A percentile compares a stretch with the other conserved stretches of the same genome.
phyloP scores from a whole-genome alignment of 2,329 filamentous ascomycete genomes.

The Alternaria sp. region DNA sequence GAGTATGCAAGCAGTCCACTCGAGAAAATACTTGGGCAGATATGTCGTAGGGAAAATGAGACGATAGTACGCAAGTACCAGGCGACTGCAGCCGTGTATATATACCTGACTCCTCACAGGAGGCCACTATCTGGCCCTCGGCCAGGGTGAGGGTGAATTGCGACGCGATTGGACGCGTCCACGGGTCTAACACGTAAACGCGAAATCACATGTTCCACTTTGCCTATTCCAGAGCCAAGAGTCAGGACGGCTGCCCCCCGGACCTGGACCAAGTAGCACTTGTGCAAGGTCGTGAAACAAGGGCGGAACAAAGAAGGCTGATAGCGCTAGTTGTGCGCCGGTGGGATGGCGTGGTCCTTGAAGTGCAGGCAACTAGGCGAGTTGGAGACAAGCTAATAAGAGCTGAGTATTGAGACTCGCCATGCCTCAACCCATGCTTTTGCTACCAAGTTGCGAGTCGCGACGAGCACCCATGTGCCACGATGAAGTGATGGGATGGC shows the following conservation, averaged over 20 bases:
- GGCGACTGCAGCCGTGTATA: slow-evolving; percentile 41
- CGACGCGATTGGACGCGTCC: slow-evolving; percentile 50
- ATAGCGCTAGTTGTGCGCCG: slow-evolving; percentile 28
- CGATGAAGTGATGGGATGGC: slow-evolving; percentile 24
- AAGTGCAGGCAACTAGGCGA: slow-evolving; percentile 17
- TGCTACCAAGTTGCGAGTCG: background rate
- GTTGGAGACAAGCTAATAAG: slow-evolving; percentile 10
- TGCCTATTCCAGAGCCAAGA: slow-evolving; percentile 34
- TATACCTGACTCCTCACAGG: slow-evolving; percentile 45
- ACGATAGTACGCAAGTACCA: slow-evolving; percentile 39
- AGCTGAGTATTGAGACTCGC: slow-evolving; percentile 1
- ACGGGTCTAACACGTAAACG: slow-evolving; percentile 40
- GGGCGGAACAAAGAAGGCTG: slow-evolving; percentile 32
- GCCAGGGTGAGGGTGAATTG: slow-evolving; percentile 35
- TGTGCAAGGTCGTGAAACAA: slow-evolving; percentile 47
- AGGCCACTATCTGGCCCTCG: slow-evolving; percentile 45
- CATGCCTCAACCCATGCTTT: background rate
- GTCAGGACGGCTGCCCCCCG: slow-evolving; percentile 37
- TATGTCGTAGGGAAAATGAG: slow-evolving; percentile 33
- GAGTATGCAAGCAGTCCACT: slow-evolving; percentile 36
- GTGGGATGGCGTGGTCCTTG: slow-evolving; percentile 13
- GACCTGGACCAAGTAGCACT: slow-evolving; percentile 33
- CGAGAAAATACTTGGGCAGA: slow-evolving; percentile 46
- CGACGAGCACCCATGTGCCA: slow-evolving; percentile 13
- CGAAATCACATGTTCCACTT: slow-evolving; percentile 51